These are phyloP conservation scores for Dryas octopetala DNA, from an alignment of 306 rosid species.

Conservation along the genomic window DNA sequence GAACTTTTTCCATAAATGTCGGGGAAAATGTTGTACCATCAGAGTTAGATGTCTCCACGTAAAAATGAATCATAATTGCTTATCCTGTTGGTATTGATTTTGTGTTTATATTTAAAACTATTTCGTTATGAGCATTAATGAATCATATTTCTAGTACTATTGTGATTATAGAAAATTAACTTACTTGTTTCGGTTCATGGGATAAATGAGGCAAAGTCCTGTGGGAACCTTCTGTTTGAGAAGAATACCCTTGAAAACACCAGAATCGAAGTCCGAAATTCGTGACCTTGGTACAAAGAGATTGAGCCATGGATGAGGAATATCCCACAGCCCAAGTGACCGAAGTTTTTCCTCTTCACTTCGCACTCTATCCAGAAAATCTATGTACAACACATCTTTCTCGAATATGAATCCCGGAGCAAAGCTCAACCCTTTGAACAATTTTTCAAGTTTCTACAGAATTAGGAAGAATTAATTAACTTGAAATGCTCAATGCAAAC, in stretches of 20 bases:
- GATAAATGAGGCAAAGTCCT: conserved; percentile 58
- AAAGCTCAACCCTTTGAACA: conserved; percentile 42
- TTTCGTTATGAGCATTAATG: no score
- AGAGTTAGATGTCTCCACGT: no score
- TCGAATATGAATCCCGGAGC: conserved; percentile 47
- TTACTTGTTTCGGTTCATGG: conserved; percentile 57
- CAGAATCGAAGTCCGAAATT: conserved; percentile 49
- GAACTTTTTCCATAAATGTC: no score
- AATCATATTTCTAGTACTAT: no score
- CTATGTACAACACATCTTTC: conserved; percentile 53
- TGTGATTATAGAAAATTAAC: background rate
- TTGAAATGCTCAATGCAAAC: background rate
- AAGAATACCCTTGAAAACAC: conserved; percentile 63
- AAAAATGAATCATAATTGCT: no score
- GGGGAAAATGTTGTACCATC: no score
- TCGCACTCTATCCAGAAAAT: conserved; percentile 68
- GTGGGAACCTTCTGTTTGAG: conserved; percentile 48
- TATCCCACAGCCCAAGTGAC: conserved; percentile 62
- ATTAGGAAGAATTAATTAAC: background rate
- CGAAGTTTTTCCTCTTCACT: conserved; percentile 44
- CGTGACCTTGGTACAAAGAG: conserved; percentile 72
- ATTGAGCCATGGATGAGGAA: conserved; percentile 91
- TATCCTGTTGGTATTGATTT: no score
- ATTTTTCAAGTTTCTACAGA: conserved; percentile 36
- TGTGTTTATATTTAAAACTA: no score